Conservation (phyloP, 768 basidiomycete species). For the Leccinum olivaceopallidum region DNA sequence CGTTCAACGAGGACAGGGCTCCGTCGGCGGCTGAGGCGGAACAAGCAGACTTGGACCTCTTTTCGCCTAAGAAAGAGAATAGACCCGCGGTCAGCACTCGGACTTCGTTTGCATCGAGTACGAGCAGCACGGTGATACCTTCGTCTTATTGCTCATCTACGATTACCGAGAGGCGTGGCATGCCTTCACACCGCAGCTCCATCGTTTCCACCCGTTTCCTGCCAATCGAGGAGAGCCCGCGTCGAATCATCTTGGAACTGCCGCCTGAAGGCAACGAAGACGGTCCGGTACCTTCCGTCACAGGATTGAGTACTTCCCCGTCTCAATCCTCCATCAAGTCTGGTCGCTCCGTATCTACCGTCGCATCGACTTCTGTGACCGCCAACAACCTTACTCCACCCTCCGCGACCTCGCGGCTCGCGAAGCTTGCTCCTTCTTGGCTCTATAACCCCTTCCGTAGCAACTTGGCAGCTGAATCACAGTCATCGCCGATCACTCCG, state of each 20-base stretch:
- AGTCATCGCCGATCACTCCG: conserved; percentile 47
- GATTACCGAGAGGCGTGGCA: conserved; percentile 40
- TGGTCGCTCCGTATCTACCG: conserved; percentile 51
- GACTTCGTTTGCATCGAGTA: conserved; percentile 43
- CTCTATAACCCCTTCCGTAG: conserved; percentile 75
- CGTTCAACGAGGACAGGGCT: conserved; percentile 34
- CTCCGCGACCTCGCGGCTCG: conserved; percentile 39
- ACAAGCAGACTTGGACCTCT: conserved; percentile 71
- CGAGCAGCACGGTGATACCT: conserved; percentile 37
- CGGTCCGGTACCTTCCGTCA: conserved; percentile 33
- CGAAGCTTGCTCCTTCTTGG: conserved; percentile 77
- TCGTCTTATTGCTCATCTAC: conserved; percentile 37
- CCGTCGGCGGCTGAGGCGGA: conserved; percentile 61
- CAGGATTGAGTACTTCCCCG: conserved; percentile 56
- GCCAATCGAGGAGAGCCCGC: conserved; percentile 75
- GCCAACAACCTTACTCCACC: conserved; percentile 21
- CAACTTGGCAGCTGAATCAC: conserved; percentile 53
- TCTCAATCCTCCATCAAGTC: conserved; percentile 65
- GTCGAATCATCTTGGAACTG: conserved; percentile 47
- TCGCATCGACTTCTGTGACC: conserved; percentile 23
- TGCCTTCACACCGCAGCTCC: conserved; percentile 49
- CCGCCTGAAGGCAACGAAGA: conserved; percentile 43
- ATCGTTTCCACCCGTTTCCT: conserved; percentile 48
- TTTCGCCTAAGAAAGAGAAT: conserved; percentile 48
- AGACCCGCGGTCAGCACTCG: conserved; percentile 33